These are phyloP conservation scores for Bruguiera hainesii DNA, from an alignment of 441 rosid genomes.

Conservation along the genomic window DNA sequence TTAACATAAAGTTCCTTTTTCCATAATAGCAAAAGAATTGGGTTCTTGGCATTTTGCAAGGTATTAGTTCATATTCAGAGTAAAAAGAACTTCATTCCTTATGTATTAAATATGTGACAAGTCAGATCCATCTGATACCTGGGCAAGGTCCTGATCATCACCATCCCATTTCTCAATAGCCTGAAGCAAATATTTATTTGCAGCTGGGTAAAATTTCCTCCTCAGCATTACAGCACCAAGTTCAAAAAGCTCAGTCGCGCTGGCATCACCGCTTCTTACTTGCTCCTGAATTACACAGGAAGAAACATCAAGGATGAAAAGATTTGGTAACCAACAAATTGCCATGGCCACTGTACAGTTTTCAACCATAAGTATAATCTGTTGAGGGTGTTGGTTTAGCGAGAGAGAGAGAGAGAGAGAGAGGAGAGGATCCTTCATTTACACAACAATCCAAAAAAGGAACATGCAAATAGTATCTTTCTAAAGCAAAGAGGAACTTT, in stretches of 20 bases:
- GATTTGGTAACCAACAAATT: not conserved
- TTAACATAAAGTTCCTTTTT: too few species aligned
- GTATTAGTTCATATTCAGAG: not conserved
- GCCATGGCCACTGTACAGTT: not conserved
- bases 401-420: not conserved
- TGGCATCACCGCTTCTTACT: constrained; percentile 98
- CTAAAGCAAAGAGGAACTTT: constrained; percentile 9
- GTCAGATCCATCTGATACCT: constrained; percentile 39
- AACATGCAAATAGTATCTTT: too few species aligned
- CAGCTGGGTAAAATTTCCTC: constrained; percentile 92
- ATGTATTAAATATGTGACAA: constrained; percentile 10
- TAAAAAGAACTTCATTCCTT: constrained; percentile 7
- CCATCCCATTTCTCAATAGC: constrained; percentile 98
- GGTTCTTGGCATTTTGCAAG: not conserved
- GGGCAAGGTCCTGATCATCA: constrained; percentile 97
- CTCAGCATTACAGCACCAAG: constrained; percentile 97
- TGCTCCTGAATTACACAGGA: constrained; percentile 59
- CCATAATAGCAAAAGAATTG: too few species aligned
- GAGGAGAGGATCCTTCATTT: not conserved
- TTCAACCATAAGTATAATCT: too few species aligned
- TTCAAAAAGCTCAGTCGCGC: constrained; percentile 90
- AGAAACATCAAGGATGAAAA: constrained; percentile 2
- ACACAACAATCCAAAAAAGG: constrained; percentile 4
- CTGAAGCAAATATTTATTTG: constrained; percentile 75
- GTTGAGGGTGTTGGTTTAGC: too few species aligned